phyloP scores from a whole-genome alignment of 495 filamentous ascomycete genomes.

The Immersiella caudata region DNA sequence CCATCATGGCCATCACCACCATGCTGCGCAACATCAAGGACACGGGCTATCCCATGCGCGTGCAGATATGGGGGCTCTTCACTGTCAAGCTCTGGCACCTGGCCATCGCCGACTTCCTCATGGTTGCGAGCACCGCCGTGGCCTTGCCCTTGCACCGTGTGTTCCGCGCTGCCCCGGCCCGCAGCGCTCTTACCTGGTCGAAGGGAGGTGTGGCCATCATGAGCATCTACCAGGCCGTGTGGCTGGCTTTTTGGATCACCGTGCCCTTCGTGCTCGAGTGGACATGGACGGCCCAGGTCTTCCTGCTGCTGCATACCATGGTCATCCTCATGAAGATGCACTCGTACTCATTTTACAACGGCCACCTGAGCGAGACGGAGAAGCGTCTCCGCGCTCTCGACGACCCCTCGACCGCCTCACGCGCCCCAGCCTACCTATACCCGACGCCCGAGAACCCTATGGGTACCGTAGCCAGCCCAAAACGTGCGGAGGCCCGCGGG shows the following conservation, averaged over 20 bases:
- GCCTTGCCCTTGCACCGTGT: slow-evolving; percentile 74
- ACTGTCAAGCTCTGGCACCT: slow-evolving; percentile 86
- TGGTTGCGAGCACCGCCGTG: slow-evolving; percentile 75
- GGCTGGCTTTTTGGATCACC: slow-evolving; percentile 83
- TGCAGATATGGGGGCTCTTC: slow-evolving; percentile 85
- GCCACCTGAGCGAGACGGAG: slow-evolving; percentile 86
- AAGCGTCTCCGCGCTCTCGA: slow-evolving; percentile 79
- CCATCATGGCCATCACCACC: slow-evolving; percentile 95
- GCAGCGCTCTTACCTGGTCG: slow-evolving; percentile 68
- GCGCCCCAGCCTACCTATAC: slow-evolving; percentile 72
- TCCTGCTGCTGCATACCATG: slow-evolving; percentile 87
- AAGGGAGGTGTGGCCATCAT: slow-evolving; percentile 77
- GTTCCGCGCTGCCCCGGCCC: slow-evolving; percentile 55
- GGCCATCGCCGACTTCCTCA: slow-evolving; percentile 76
- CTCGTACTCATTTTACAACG: slow-evolving; percentile 97
- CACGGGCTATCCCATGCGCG: slow-evolving; percentile 80
- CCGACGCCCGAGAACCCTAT: slow-evolving; percentile 64
- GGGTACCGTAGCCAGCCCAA: slow-evolving; percentile 42
- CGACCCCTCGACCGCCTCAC: slow-evolving; percentile 68
- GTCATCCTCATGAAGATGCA: slow-evolving; percentile 98
- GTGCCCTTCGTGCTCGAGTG: slow-evolving; percentile 87
- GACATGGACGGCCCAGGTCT: slow-evolving; percentile 94
- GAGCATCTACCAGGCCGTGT: slow-evolving; percentile 75
- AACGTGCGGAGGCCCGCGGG: slow-evolving; percentile 42
- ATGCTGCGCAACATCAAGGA: slow-evolving; percentile 92